phyloP scores from a whole-genome alignment of 2,329 filamentous ascomycete species.

The Purpureocillium lavendulum region DNA sequence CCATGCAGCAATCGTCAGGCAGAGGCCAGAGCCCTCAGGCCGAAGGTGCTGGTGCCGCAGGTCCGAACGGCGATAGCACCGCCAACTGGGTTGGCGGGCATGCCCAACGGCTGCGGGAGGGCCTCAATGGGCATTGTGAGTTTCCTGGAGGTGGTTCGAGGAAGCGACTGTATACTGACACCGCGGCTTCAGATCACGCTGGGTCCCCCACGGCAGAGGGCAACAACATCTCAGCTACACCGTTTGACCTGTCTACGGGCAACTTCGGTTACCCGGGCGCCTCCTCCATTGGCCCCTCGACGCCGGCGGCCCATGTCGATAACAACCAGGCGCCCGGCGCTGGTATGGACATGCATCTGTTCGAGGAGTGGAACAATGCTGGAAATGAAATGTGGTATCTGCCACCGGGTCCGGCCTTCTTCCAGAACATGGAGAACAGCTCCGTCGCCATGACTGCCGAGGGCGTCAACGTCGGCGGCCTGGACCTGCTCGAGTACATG shows the following conservation, averaged over 20 bases:
- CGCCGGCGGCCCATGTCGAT: conserved; percentile 34
- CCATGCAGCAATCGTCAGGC: conserved; percentile 30
- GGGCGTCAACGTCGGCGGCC: conserved; percentile 57
- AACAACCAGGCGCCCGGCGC: conserved; percentile 10
- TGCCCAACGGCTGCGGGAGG: conserved; percentile 31
- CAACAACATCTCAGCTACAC: conserved; percentile 53
- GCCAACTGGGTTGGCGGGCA: conserved; percentile 26
- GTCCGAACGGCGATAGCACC: conserved; percentile 14
- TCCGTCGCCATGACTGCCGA: conserved; percentile 59
- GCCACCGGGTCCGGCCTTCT: conserved; percentile 54
- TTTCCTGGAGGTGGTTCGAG: conserved; percentile 2
- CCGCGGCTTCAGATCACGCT: conserved; percentile 27
- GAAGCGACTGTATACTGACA: conserved; percentile 5
- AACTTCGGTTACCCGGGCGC: conserved; percentile 46
- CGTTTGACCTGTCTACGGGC: conserved; percentile 48
- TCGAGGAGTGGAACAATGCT: conserved; percentile 47
- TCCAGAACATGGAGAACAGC: conserved; percentile 54
- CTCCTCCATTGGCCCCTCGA: conserved; percentile 40
- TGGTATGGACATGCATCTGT: conserved; percentile 31
- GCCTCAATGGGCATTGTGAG: conserved; percentile 28
- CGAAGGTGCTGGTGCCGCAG: conserved; percentile 19
- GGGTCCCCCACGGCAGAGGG: conserved; percentile 23
- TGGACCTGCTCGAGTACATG: conserved; percentile 62
- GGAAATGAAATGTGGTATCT: conserved; percentile 60
- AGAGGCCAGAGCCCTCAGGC: conserved; percentile 33